These are phyloP conservation scores for Fusarium albidum DNA, from an alignment of 2,329 filamentous ascomycete species.

Conservation along the genomic window DNA sequence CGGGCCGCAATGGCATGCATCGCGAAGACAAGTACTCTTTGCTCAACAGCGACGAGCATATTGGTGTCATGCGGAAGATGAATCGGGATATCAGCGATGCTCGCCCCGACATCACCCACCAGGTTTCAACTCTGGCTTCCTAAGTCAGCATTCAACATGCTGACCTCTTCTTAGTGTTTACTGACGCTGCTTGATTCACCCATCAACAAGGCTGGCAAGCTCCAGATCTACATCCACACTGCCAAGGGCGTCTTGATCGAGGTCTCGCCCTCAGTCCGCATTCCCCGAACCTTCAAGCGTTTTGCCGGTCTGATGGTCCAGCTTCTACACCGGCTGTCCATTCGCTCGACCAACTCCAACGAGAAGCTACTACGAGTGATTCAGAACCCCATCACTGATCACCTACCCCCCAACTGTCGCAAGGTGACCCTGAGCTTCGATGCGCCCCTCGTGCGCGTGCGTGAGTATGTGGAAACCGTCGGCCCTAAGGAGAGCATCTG, in stretches of 20 bases:
- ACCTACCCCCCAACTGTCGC: conserved; percentile 94
- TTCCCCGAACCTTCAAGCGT: conserved; percentile 97
- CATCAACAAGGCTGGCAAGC: conserved; percentile 96
- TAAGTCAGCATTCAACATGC: conserved; percentile 56
- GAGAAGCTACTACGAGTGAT: conserved; percentile 98
- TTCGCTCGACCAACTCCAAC: conserved; percentile 94
- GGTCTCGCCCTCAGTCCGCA: conserved; percentile 96
- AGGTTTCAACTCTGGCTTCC: conserved; percentile 66
- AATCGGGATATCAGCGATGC: conserved; percentile 98
- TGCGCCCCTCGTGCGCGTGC: conserved; percentile 82
- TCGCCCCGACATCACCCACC: conserved; percentile 96
- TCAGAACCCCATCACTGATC: conserved; percentile 97
- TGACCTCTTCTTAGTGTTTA: conserved; percentile 74
- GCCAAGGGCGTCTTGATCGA: conserved; percentile 97
- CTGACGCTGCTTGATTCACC: conserved; percentile 97
- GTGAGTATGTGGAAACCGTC: conserved; percentile 86
- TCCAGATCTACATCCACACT: conserved; percentile 99
- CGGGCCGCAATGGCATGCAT: conserved; percentile 67
- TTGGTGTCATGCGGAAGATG: conserved; percentile 99
- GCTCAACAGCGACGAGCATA: conserved; percentile 98
- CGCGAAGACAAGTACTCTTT: conserved; percentile 96
- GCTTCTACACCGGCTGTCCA: conserved; percentile 92
- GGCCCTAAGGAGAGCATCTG: conserved; percentile 90
- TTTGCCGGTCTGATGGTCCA: conserved; percentile 99
- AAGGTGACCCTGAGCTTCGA: conserved; percentile 98